Base-by-base conservation (phyloP, 1,284 basidiomycete species). In the Peniophora sp. region DNA sequence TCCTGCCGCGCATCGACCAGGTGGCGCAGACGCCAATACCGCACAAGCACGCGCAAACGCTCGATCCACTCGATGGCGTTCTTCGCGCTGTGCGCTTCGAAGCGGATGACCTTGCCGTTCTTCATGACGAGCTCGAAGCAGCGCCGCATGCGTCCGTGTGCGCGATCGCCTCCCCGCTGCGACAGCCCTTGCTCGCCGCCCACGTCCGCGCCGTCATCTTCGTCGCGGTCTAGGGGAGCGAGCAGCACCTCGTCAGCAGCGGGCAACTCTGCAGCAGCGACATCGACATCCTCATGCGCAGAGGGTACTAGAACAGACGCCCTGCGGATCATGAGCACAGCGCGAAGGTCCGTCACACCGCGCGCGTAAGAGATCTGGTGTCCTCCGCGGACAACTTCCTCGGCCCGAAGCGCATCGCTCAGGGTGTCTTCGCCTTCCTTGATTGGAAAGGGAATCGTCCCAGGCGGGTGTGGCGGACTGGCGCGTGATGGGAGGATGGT, bases 61-160 rank as follows among this genome's bases (percentile, higher is more conserved):
- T 78, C 74, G 47, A 92, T 81, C 91, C 91, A 94, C 58, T 94
- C 88, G 45, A 84, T 62, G 2, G 85, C 85, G 41, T 81, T 70
- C 32, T 68, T 68, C 49, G 76, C 74, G 12, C 85, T 87, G 65
- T 83, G 71, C 12, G 78, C 73, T 77, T 94, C 91, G 51, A 89
- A 88, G 37, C 86, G 73, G 50, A 91, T 64, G 22, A 88, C 72
- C 48, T 75, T 71, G 5, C 90, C 89, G 27, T 79, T 85, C 18
- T 72, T 75, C 57, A 92, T 70, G 43, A 87, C 67, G 34, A 94
- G 64, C 63, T 93, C 90, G 57, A 94, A 91, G 17, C 84, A 84
- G 48, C 91, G 74, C 53, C 76, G 75, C 68, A 82, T 78, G 54
- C 73, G 77, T 53, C 83, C 50, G 32, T 67, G 64, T n/a, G 57